Conservation (phyloP, 352 stramenopile genomes). For the Phytophthora hybrid region DNA sequence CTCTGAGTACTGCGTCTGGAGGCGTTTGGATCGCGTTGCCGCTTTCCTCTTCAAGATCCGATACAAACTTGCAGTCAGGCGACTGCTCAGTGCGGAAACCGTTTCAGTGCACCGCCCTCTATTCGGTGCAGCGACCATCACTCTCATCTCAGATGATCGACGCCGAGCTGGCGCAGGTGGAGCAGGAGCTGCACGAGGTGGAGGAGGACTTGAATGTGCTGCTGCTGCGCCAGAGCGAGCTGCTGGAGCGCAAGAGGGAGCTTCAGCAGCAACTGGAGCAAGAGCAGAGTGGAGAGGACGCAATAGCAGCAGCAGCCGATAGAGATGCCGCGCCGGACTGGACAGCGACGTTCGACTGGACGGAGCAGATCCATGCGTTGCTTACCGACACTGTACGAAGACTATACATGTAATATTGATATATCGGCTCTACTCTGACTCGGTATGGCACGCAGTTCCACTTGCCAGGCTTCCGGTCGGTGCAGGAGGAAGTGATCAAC, state of each 20-base stretch:
- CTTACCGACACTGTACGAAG: conserved; percentile 34
- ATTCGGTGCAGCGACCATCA: neutral
- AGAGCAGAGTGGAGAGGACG: conserved; percentile 5
- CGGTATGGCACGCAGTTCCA: conserved; percentile 58
- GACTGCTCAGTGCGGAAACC: conserved; percentile 24
- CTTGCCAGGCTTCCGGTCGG: conserved; percentile 85
- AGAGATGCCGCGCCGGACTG: conserved; percentile 35
- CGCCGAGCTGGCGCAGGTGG: conserved; percentile 57
- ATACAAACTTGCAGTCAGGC: conserved; percentile 30
- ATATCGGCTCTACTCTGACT: conserved; percentile 4
- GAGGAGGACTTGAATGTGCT: conserved; percentile 64
- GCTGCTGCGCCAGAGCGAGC: conserved; percentile 59
- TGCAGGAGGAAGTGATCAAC: conserved; percentile 94
- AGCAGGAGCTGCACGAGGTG: conserved; percentile 63
- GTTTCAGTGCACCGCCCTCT: neutral
- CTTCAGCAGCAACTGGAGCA: conserved; percentile 45
- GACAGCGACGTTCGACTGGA: conserved; percentile 57
- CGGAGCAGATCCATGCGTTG: conserved; percentile 40
- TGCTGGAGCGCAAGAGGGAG: conserved; percentile 57
- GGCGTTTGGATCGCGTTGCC: conserved; percentile 25
- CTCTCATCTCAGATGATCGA: conserved; percentile 25
- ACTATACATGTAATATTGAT: neutral
- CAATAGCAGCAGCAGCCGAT: neutral
- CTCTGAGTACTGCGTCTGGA: neutral
- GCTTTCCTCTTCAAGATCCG: conserved; percentile 35